phyloP scores from a whole-genome alignment of 2,329 filamentous ascomycete genomes.

The Aspergillus sp. region DNA sequence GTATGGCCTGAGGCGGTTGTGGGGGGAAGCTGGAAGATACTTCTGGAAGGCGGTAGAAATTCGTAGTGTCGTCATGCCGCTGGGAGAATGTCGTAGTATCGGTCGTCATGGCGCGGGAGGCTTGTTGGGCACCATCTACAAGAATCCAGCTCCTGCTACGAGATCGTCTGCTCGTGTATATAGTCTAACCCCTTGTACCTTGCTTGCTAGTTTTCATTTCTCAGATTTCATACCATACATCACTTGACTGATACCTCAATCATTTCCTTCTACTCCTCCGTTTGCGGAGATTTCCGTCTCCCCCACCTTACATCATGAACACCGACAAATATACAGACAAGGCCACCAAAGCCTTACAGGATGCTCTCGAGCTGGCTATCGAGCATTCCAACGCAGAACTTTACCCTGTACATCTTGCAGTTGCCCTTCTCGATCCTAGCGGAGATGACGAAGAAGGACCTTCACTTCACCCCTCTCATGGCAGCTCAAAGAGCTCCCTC shows the following conservation, averaged over 20 bases:
- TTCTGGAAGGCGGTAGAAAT: conserved; percentile 45
- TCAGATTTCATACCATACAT: not conserved
- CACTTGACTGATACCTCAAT: not conserved
- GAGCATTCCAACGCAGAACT: conserved; percentile 92
- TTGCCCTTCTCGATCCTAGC: conserved; percentile 52
- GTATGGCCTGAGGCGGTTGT: not conserved
- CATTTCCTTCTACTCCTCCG: not conserved
- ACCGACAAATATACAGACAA: conserved; percentile 81
- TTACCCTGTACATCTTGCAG: conserved; percentile 85
- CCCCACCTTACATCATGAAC: conserved; percentile 39
- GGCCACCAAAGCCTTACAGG: conserved; percentile 85
- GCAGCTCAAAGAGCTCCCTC: conserved; percentile 69
- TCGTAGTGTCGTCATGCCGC: conserved; percentile 36
- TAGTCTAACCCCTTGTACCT: not conserved
- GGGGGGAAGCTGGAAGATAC: conserved; percentile 17
- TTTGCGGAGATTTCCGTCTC: conserved; percentile 2
- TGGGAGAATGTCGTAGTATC: conserved; percentile 28
- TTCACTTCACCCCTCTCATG: conserved; percentile 65
- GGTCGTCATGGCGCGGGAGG: conserved; percentile 33
- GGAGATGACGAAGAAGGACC: conserved; percentile 68
- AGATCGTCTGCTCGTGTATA: conserved; percentile 3
- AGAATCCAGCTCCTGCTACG: conserved; percentile 14
- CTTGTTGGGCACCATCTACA: conserved; percentile 28
- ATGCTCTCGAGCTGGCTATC: conserved; percentile 84
- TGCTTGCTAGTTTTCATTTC: not conserved